A percentile compares a stretch with the other conserved stretches of the same genome.
These are phyloP conservation scores for sorghum (Sorghum bicolor) DNA, from an alignment of 176 grass and related monocot species.

Conservation along the genomic window Sorghum_bicolor_NCBIv3 NC_012870.2:70982501-70983000, in stretches of 20 bases:
- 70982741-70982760: constrained; percentile 25
- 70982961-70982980: not conserved
- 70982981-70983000: not conserved
- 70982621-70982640: not conserved
- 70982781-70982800: not conserved
- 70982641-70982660: not conserved
- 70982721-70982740: not conserved
- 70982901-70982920: not conserved
- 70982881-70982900: not conserved
- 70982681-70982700: not conserved
- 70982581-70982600: not conserved
- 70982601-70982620: not conserved
- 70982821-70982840: not conserved
- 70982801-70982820: not conserved
- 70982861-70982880: constrained; percentile 6
- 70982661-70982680: not conserved
- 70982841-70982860: not conserved
- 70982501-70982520: not conserved
- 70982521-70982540: not conserved
- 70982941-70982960: not conserved
- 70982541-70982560: not conserved
- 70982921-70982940: constrained; percentile 1
- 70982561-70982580: not conserved
- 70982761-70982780: constrained; percentile 16
- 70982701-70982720: constrained; percentile 11